A percentile compares a stretch with the other conserved stretches of the same genome.
phyloP scores from a whole-genome alignment of 1,139 yeast genomes.

The Wickerhamomyces sp. region DNA sequence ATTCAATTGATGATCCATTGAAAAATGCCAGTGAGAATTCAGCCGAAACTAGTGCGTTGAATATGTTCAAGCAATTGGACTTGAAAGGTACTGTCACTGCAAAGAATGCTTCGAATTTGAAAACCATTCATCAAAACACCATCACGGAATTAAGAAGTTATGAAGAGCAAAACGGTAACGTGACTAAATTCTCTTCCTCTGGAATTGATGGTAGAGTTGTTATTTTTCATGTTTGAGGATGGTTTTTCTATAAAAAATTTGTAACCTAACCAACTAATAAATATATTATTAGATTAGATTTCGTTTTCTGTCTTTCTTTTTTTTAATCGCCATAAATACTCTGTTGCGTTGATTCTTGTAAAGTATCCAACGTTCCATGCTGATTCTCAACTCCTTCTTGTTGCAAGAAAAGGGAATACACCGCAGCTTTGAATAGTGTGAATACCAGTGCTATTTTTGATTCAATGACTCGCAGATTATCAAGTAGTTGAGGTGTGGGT shows the following conservation, averaged over 20 bases:
- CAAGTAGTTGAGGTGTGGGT: conserved; percentile 32
- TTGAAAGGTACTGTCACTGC: conserved; percentile 76
- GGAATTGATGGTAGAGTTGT: conserved; percentile 93
- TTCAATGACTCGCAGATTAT: conserved; percentile 53
- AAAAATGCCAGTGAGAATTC: conserved; percentile 49
- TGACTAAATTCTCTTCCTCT: conserved; percentile 58
- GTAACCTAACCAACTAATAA: no score
- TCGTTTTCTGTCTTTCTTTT: conserved; percentile 1
- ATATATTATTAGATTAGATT: no score
- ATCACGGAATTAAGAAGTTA: conserved; percentile 63
- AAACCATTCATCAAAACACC: conserved; percentile 88
- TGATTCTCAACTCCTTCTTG: conserved; percentile 28
- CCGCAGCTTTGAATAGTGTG: conserved; percentile 66
- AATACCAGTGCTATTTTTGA: conserved; percentile 61
- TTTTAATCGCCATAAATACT: conserved; percentile 11
- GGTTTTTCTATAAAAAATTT: background rate
- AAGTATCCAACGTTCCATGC: conserved; percentile 12
- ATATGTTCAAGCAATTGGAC: conserved; percentile 95
- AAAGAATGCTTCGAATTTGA: conserved; percentile 48
- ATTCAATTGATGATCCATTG: conserved; percentile 32
- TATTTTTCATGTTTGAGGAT: conserved; percentile 39
- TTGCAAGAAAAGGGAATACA: conserved; percentile 51
- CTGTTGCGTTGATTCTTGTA: conserved; percentile 17
- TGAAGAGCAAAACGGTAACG: conserved; percentile 36
- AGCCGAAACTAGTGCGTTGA: conserved; percentile 71